phyloP scores from a whole-genome alignment of 106 monocot genomes.

The Agapanthus africanus region DNA sequence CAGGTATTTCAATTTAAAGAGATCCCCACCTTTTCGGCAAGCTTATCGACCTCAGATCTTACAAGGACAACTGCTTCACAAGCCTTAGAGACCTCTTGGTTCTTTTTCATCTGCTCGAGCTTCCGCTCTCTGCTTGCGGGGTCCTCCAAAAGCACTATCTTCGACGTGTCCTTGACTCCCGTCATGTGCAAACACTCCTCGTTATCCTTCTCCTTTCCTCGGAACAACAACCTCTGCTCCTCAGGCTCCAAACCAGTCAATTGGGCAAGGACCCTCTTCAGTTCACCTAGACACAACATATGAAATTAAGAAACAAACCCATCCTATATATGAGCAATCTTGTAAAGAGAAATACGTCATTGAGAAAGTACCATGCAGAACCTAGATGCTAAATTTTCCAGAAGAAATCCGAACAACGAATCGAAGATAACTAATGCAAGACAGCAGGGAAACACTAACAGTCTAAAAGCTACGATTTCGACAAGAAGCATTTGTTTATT shows the following conservation, averaged over 20 bases:
- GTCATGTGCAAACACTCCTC: slow-evolving; percentile 59
- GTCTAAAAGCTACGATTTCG: too few relatives aligned
- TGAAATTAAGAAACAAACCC: too few relatives aligned
- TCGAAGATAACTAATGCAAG: too few relatives aligned
- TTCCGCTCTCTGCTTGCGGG: slow-evolving; percentile 59
- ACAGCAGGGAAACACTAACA: too few relatives aligned
- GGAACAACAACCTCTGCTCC: slow-evolving; percentile 77
- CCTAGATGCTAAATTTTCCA: too few relatives aligned
- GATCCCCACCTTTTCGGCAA: slow-evolving; percentile 68
- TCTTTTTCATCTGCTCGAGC: slow-evolving; percentile 34
- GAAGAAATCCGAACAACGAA: too few relatives aligned
- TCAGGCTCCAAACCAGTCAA: slow-evolving; percentile 64
- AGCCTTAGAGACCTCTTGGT: slow-evolving; percentile 40
- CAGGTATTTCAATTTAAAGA: too few relatives aligned
- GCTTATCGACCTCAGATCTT: slow-evolving; percentile 67
- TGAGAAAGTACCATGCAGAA: too few relatives aligned
- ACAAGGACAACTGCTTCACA: slow-evolving; percentile 63
- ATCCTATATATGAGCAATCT: too few relatives aligned
- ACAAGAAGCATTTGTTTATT: too few relatives aligned
- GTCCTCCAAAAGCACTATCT: slow-evolving; percentile 69
- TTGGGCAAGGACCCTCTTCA: slow-evolving; percentile 59
- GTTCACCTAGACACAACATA: slow-evolving; percentile 46
- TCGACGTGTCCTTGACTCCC: slow-evolving; percentile 76
- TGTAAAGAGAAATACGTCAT: too few relatives aligned
- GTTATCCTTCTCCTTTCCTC: slow-evolving; percentile 82